phyloP scores from a whole-genome alignment of 2,329 filamentous ascomycete species.

The Aspergillus novofumigatus region DNA sequence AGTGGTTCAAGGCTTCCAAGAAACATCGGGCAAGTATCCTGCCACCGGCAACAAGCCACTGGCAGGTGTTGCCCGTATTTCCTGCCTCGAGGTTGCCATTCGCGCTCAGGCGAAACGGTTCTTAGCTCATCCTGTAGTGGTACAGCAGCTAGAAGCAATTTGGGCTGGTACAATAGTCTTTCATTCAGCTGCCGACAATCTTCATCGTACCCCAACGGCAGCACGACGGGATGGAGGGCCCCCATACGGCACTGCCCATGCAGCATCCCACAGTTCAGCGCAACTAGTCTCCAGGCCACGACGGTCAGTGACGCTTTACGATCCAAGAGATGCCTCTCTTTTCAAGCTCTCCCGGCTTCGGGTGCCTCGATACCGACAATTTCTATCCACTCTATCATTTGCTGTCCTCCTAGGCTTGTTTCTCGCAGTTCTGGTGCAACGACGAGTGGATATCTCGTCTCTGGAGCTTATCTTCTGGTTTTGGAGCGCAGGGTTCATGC shows the following conservation, averaged over 20 bases:
- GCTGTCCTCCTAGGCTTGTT: constrained; percentile 81
- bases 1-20: constrained; percentile 31
- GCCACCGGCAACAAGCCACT: constrained; percentile 43
- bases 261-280: constrained; percentile 7
- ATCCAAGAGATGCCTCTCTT: constrained; percentile 81
- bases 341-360: constrained; percentile 88
- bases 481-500: constrained; percentile 95
- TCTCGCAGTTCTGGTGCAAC: constrained; percentile 71
- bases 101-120: constrained; percentile 90
- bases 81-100: constrained; percentile 88
- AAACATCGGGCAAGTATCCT: constrained; percentile 31
- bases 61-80: constrained; percentile 68
- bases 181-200: constrained; percentile 77
- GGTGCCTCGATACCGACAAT: constrained; percentile 85
- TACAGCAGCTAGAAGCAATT: constrained; percentile 93
- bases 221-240: constrained; percentile 20
- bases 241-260: constrained; percentile 23
- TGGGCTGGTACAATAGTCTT: constrained; percentile 97
- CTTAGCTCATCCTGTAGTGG: constrained; percentile 82
- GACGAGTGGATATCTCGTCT: constrained; percentile 74
- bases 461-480: constrained; percentile 93
- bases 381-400: constrained; percentile 83
- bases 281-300: constrained; percentile 35
- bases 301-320: constrained; percentile 80
- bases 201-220: constrained; percentile 61